Evolutionary conservation across 2,329 filamentous ascomycete species (phyloP), one percentile per base, ranked within the genome.

Genomic region (Neonectria neomacrospora): DNA sequence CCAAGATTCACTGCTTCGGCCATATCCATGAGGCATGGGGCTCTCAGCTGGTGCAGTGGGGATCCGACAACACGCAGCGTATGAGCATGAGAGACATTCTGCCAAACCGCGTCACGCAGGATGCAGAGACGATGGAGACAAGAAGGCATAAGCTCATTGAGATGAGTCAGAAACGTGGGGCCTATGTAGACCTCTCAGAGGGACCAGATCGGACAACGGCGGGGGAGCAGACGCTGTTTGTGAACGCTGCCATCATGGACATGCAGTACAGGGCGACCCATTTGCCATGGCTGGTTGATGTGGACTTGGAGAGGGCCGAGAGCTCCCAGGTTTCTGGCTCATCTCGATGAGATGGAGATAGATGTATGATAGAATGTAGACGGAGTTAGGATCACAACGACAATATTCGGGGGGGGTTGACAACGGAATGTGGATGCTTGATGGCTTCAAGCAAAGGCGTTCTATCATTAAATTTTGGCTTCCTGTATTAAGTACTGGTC

Each of bases 1-100:
- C 86, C 2, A 71, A 72, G 7, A 65, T 88, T 4, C 84, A 87
- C 70, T 87, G 85, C 71, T 88, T 87, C 61, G 86, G 86, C 0
- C 86, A 88, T 64, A 83, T 88, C n/a, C 86, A 88, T 69, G 84
- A 87, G 67, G 82, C 79, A 0, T 90, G 86, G 85, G 88, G 88
- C 3, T 82, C 80, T 0, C 83, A 82, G 55, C 63, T 86, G 3
- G 81, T 87, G 0, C 76, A 77, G 1, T 91, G 88, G 88, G 76
- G 73, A 6, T 37, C 34, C 2, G 5, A 8, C 6, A 14, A 37
- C 6, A n/a, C 34, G 34, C 14, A 37, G 16, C 14, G 16, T 14
- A 37, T 37, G 34, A 37, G 6, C 14, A n/a, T 37, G 34, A 37
- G 34, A 8, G 73, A 67, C 3, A 65, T 77, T 22, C 68, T 59